Conservation (phyloP, 148 eudicot species). For the Vaccinium darrowii region DNA sequence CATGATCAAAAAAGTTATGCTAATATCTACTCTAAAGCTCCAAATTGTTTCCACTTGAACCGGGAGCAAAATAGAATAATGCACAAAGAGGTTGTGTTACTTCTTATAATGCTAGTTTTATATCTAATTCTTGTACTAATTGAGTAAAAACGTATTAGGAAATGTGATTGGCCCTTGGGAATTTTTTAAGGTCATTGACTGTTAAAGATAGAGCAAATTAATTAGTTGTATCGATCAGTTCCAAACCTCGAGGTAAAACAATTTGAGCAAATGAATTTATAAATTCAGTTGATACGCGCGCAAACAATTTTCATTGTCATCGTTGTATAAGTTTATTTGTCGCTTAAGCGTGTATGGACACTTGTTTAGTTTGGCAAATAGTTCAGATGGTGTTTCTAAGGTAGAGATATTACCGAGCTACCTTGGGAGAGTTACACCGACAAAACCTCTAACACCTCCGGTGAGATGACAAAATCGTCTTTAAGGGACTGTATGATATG, state of each 20-base stretch:
- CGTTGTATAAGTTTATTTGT: not conserved
- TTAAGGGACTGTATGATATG: too few species aligned
- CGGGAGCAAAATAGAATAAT: not conserved
- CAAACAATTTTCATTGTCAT: not conserved
- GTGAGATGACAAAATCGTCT: too few species aligned
- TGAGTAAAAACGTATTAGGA: not conserved
- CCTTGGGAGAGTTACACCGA: too few species aligned
- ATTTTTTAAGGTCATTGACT: not conserved
- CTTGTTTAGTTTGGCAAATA: too few species aligned
- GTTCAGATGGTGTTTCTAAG: too few species aligned
- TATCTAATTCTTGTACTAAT: not conserved
- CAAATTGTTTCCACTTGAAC: not conserved
- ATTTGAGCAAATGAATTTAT: not conserved
- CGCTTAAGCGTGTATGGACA: too few species aligned
- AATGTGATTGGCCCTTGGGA: too few species aligned
- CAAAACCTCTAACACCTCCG: too few species aligned
- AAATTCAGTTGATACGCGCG: not conserved
- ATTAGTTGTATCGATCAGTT: not conserved
- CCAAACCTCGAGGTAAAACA: not conserved
- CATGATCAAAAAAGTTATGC: not conserved
- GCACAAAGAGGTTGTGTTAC: not conserved
- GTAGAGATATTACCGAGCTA: too few species aligned
- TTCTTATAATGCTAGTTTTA: not conserved
- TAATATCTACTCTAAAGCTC: not conserved
- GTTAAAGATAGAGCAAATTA: not conserved